Base-by-base conservation (phyloP, 169 alveolate species). In the Cystoisospora suis region DNA sequence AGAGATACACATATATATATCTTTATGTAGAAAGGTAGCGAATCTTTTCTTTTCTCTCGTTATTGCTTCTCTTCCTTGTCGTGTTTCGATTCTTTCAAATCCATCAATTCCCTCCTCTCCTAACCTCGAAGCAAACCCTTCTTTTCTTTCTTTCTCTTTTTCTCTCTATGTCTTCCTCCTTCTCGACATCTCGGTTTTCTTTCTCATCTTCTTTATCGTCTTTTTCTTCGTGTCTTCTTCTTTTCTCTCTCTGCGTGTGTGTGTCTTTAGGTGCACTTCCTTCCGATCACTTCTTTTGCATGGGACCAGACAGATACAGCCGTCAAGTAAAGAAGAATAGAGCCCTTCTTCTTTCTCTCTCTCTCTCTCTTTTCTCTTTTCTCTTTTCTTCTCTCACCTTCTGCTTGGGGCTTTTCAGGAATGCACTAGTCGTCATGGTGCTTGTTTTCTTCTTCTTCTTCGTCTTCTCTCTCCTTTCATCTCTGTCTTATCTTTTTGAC, bases 261-360 rank as follows among this genome's bases (percentile, higher is more conserved):
- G n/a, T n/a, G n/a, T 70, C 27, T 32, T 29, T 32, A 70, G 81
- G 46, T 70, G 47, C 81, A 29, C 81, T 70, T 70, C 81, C 7
- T 70, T 29, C 81, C 81, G 42, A 45, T 70, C 53, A 70, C 81
- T 4, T 70, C 81, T n/a, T 70, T 70, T n/a, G 81, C 81, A n/a
- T 70, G 81, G 81, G 46, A 70, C 81, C 81, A 70, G 27, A 70
- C 49, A 9, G 81, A 29, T 6, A n/a, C 32, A 45, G 81, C 81
- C 1, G 47, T 70, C 81, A 70, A 70, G 81, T 70, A 38, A 53
- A 23, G 29, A 23, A 53, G 29, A 53, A 15, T 12, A 23, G 36
- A 23, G 15, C 44, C 38, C 79, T 1, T 15, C 79, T 65, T 7
- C 44, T 0, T 23, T 65, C 42, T 15, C 42, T 0, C 29, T 0